Evolutionary conservation across 208 protist genomes (phyloP).

Genomic region (Trypanosoma platydactyli): DNA sequence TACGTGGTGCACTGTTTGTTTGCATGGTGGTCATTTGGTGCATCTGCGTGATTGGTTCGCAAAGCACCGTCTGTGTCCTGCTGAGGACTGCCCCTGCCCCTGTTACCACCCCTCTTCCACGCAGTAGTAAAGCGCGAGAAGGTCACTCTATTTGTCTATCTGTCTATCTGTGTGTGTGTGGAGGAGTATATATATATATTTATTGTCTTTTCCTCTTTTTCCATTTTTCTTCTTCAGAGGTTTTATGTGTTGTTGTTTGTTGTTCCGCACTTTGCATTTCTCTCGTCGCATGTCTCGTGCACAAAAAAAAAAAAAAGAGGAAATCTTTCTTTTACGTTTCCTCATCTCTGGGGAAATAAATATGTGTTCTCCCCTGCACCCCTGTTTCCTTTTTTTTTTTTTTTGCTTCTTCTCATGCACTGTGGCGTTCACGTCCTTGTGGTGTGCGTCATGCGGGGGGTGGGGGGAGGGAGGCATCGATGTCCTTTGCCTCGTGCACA

Average conservation of each 20-base stretch:
- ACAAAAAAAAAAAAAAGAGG: too few relatives aligned
- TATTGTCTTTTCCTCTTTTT: constrained; percentile 19
- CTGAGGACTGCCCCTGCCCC: constrained; percentile 78
- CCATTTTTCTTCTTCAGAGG: constrained; percentile 13
- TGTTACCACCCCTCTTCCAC: constrained; percentile 33
- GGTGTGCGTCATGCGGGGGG: not conserved
- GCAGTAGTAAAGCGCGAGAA: not conserved
- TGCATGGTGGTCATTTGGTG: constrained; percentile 84
- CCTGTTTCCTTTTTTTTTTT: constrained; percentile 5
- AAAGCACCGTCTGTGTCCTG: constrained; percentile 81
- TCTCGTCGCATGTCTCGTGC: not conserved
- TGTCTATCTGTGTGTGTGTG: not conserved
- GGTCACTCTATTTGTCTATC: constrained; percentile 2
- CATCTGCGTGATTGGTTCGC: constrained; percentile 85
- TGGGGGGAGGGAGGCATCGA: too few relatives aligned
- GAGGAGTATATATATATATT: constrained; percentile 23
- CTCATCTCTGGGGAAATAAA: too few relatives aligned
- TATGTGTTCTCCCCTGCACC: too few relatives aligned
- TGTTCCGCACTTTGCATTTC: not conserved
- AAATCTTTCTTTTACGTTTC: too few relatives aligned
- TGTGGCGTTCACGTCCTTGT: too few relatives aligned
- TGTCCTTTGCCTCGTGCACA: not conserved
- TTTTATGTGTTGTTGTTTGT: constrained; percentile 6
- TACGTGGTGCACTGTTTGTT: constrained; percentile 85
- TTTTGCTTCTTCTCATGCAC: too few relatives aligned